A percentile compares a stretch with the other conserved stretches of the same genome.
phyloP scores from a whole-genome alignment of 768 basidiomycete genomes.

The Auriscalpium microsporum region DNA sequence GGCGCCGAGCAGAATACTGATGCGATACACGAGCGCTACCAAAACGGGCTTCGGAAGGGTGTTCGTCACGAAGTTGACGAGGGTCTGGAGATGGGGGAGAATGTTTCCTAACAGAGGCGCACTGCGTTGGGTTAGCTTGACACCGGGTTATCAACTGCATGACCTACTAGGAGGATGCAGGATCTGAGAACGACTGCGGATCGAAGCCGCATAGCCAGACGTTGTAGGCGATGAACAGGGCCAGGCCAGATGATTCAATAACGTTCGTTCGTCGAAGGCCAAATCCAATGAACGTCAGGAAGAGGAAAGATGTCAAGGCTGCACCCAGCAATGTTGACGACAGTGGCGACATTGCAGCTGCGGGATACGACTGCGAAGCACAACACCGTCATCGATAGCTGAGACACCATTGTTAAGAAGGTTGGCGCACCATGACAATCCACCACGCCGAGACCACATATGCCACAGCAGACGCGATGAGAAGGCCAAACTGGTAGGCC shows the following conservation, averaged over 20 bases:
- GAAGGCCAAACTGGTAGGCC: slow-evolving; percentile 64
- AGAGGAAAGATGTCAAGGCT: slow-evolving; percentile 80
- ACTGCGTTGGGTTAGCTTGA: slow-evolving; percentile 28
- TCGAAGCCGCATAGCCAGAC: slow-evolving; percentile 86
- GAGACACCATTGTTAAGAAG: neutral
- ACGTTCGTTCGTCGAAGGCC: slow-evolving; percentile 83
- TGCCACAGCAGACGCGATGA: slow-evolving; percentile 68
- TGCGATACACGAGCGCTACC: slow-evolving; percentile 68
- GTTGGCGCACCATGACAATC: slow-evolving; percentile 55
- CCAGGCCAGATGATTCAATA: slow-evolving; percentile 82
- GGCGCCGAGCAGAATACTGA: slow-evolving; percentile 74
- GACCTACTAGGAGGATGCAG: slow-evolving; percentile 70
- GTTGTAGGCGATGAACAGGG: slow-evolving; percentile 84
- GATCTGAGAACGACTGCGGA: slow-evolving; percentile 61
- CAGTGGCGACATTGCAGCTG: slow-evolving; percentile 74
- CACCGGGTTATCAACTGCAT: neutral
- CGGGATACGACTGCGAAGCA: slow-evolving; percentile 59
- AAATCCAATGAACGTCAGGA: slow-evolving; percentile 89
- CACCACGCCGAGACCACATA: slow-evolving; percentile 82
- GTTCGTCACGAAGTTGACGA: slow-evolving; percentile 75
- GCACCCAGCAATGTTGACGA: slow-evolving; percentile 86
- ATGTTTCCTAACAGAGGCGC: slow-evolving; percentile 73
- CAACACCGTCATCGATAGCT: neutral
- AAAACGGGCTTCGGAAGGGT: slow-evolving; percentile 82
- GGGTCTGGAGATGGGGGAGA: slow-evolving; percentile 70